Conservation (phyloP, 1,284 basidiomycete species). For the Gymnopus androsaceus region DNA sequence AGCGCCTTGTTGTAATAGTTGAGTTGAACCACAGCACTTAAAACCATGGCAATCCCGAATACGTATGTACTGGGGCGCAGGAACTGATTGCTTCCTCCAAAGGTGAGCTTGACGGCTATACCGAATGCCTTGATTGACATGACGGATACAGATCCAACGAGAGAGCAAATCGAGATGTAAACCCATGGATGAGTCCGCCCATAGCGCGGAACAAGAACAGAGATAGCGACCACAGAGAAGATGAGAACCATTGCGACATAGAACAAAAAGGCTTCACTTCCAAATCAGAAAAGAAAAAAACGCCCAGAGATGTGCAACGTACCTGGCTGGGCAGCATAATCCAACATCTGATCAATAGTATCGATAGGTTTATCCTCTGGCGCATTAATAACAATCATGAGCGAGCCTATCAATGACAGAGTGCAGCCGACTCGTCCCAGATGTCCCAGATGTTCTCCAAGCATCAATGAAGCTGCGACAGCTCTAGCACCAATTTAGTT, state of each 20-base stretch:
- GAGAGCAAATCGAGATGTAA: conserved; percentile 92
- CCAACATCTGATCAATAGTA: conserved; percentile 92
- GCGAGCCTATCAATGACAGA: conserved; percentile 87
- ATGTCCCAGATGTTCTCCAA: conserved; percentile 93
- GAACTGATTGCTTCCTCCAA: conserved; percentile 95
- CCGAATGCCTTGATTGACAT: conserved; percentile 91
- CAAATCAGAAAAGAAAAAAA: conserved; percentile 8
- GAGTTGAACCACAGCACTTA: conserved; percentile 95
- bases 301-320: conserved; percentile 25
- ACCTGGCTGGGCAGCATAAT: conserved; percentile 91
- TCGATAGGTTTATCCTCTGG: conserved; percentile 93
- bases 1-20: conserved; percentile 99
- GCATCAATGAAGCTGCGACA: conserved; percentile 88
- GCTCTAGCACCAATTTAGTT: conserved; percentile 55
- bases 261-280: conserved; percentile 79
- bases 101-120: conserved; percentile 88
- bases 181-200: conserved; percentile 89
- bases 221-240: conserved; percentile 87
- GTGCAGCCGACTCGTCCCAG: conserved; percentile 93
- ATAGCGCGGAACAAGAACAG: conserved; percentile 80
- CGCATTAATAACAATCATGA: conserved; percentile 97
- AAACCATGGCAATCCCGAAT: conserved; percentile 81
- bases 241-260: conserved; percentile 87
- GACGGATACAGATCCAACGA: conserved; percentile 78
- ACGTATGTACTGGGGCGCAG: conserved; percentile 93